phyloP scores from a whole-genome alignment of 1,139 yeast genomes.

The Kazachstania sp. region DNA sequence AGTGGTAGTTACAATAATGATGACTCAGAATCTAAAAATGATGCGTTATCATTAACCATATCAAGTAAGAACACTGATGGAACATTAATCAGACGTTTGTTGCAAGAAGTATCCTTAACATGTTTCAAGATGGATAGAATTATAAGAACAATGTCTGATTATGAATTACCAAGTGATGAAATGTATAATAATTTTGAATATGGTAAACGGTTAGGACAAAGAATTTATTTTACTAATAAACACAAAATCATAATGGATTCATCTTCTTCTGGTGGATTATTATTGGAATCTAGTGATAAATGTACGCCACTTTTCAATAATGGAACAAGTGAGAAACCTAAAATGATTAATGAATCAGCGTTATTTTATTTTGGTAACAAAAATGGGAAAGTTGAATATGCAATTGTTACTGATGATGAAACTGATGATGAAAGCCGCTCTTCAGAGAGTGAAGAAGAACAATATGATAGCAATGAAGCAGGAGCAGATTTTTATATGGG shows the following conservation, averaged over 20 bases:
- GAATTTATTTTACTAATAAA: conserved; percentile 2
- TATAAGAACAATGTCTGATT: conserved; percentile 19
- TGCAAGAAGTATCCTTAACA: conserved; percentile 21
- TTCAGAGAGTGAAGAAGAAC: not conserved
- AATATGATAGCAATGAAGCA: not conserved
- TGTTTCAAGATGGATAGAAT: conserved; percentile 21
- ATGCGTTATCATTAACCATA: not conserved
- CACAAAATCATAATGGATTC: conserved; percentile 2
- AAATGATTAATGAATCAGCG: not conserved
- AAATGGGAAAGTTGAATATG: not conserved
- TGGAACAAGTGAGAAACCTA: too few species aligned
- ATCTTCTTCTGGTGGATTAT: too few species aligned
- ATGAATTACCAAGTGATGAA: conserved; percentile 23
- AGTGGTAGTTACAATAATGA: not conserved
- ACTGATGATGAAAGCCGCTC: not conserved
- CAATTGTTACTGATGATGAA: not conserved
- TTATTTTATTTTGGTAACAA: not conserved
- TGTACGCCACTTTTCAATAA: too few species aligned
- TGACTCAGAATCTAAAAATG: not conserved
- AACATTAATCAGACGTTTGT: conserved; percentile 13
- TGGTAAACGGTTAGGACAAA: conserved; percentile 3
- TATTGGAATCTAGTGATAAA: too few species aligned
- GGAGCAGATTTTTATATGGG: conserved; percentile 2
- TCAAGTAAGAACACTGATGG: conserved; percentile 5
- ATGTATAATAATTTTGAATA: conserved; percentile 7